Evolutionary conservation across 140 eudicot genomes (phyloP).

Genomic region (Anethum foeniculum): DNA sequence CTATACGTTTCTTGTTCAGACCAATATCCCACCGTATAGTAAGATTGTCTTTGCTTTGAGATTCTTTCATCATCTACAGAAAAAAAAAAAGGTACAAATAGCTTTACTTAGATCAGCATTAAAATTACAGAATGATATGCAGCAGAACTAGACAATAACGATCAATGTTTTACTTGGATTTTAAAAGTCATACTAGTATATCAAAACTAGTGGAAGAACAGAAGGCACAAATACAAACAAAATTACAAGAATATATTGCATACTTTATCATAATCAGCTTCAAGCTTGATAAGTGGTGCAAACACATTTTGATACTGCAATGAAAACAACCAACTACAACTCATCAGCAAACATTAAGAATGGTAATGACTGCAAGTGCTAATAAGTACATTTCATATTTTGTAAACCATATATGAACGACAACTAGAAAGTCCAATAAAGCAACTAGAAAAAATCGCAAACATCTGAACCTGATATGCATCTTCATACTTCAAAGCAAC

Average conservation of each 20-base stretch:
- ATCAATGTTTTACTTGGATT: neutral
- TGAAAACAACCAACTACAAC: neutral
- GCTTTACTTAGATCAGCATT: neutral
- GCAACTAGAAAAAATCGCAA: neutral
- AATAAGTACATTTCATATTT: neutral
- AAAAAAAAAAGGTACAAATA: neutral
- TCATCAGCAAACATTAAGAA: neutral
- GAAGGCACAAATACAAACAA: neutral
- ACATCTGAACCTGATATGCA: slow-evolving; percentile 75
- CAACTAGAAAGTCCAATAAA: neutral
- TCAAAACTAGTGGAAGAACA: neutral
- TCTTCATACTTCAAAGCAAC: slow-evolving; percentile 92
- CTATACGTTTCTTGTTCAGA: slow-evolving; percentile 97
- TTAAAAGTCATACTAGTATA: neutral
- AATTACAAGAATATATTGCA: slow-evolving; percentile 1
- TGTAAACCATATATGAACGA: neutral
- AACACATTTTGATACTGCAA: slow-evolving; percentile 97
- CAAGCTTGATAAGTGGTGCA: slow-evolving; percentile 98
- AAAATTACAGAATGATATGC: neutral
- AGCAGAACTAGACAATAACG: neutral
- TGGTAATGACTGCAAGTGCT: neutral
- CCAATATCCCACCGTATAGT: slow-evolving; percentile 98
- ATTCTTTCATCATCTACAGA: slow-evolving; percentile 97
- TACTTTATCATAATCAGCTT: slow-evolving; percentile 98
- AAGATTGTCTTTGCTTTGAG: slow-evolving; percentile 96